A percentile compares a stretch with the other conserved stretches of the same genome.
Conservation (phyloP, 352 stramenopile genomes). For the Elongisporangium prolatum region DNA sequence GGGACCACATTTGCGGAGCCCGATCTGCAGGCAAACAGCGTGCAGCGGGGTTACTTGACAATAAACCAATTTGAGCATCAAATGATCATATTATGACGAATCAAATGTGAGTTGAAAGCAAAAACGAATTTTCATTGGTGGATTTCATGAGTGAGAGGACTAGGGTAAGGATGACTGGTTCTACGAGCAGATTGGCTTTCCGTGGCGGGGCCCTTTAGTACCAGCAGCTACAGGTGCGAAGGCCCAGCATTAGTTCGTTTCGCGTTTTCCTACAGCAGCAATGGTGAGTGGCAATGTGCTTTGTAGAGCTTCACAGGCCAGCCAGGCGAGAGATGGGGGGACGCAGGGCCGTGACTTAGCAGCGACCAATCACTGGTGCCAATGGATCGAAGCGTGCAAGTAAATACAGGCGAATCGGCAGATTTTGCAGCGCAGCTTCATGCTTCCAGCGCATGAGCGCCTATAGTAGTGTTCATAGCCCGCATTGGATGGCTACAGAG, state of each 20-base stretch:
- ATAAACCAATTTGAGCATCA: constrained; percentile 3
- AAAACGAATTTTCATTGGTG: constrained; percentile 28
- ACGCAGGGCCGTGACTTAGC: no score
- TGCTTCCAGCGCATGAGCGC: no score
- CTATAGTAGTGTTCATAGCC: no score
- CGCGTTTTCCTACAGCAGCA: constrained; percentile 78
- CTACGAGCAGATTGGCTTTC: constrained; percentile 25
- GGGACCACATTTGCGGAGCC: no score
- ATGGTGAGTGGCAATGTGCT: constrained; percentile 44
- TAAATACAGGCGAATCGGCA: no score
- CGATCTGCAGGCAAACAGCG: background rate
- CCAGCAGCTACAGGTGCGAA: constrained; percentile 1
- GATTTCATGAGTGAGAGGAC: constrained; percentile 8
- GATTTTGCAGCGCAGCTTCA: no score
- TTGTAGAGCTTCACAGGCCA: no score
- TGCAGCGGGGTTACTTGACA: background rate
- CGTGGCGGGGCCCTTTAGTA: constrained; percentile 18
- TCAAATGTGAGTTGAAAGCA: background rate
- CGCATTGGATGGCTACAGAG: no score
- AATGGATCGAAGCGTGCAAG: no score
- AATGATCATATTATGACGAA: constrained; percentile 26
- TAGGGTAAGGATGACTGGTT: constrained; percentile 76
- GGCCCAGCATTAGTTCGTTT: constrained; percentile 72
- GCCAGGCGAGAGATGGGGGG: no score
- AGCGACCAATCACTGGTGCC: no score